Conservation (phyloP, 257 asterid genomes). For the Solanum appendiculatum region DNA sequence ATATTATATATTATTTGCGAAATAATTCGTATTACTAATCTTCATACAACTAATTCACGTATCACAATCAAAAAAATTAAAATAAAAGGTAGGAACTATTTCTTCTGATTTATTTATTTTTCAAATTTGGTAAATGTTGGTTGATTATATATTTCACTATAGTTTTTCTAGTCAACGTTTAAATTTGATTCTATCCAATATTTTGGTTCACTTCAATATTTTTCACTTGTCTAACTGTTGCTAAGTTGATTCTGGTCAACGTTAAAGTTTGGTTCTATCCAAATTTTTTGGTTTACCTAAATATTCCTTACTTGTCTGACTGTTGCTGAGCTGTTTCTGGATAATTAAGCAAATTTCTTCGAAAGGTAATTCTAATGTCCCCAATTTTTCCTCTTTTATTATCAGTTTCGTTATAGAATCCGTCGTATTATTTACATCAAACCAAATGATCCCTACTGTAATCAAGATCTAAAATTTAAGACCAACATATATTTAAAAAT, state of each 20-base stretch:
- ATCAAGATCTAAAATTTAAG: neutral
- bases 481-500: neutral
- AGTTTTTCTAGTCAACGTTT: neutral
- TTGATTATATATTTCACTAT: neutral
- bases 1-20: neutral
- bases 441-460: neutral
- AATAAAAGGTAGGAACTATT: neutral
- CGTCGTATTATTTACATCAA: neutral
- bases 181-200: neutral
- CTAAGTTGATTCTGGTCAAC: neutral
- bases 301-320: neutral
- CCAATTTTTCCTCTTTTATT: neutral
- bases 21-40: neutral
- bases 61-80: neutral
- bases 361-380: neutral
- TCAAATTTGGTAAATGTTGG: neutral
- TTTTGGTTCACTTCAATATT: neutral
- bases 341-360: neutral
- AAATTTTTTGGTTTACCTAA: no score
- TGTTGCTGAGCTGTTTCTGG: neutral
- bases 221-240: neutral
- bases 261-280: neutral
- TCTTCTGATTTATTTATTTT: neutral
- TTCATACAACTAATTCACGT: neutral
- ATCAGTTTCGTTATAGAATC: neutral